Base-by-base conservation (phyloP, 2,329 filamentous ascomycete genomes). In the Fusarium sp. region DNA sequence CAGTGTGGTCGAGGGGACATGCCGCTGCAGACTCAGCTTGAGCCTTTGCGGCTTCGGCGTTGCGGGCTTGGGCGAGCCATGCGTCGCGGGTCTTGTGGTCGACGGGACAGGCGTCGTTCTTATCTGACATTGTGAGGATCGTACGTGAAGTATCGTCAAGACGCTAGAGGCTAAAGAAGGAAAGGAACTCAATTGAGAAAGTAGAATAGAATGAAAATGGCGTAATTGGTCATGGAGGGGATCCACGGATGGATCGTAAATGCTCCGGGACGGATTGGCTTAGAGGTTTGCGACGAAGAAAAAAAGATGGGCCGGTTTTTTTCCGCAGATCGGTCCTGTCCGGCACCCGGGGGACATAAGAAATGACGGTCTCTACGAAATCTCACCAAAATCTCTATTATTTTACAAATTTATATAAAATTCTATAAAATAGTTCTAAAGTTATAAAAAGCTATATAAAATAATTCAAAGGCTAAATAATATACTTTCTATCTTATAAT, bases 51-150 rank as follows among this genome's bases (percentile, higher is more conserved):
- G 78, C 70, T 73, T 80, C 80, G 78, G 85, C 81, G 75, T 87
- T 79, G 65, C 81, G 82, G 39, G 90, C 88, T 75, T 93, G 88
- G 57, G 86, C 83, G 36, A 98, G 86, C 95, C 95, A 99, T 73
- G 91, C 88, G 73, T 94, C 91, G 73, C 96, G 91, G 51, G 93
- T 91, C 74, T 93, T 92, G 81, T 94, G 91, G 80, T 98, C 94
- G 74, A 98, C 93, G 7, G 96, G 96, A 75, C 96, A 98, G 58
- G 83, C 84, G 67, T 72, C 62, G 43, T 62, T 64, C 53, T 73
- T 69, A 56, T 73, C 74, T 38, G 73, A 65, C 77, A 78, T 79
- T 40, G 30, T 42, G 62, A 23, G 39, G 20, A 28, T 46, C 3
- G 48, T 43, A 23, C 6, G 24, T 8, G 26, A 10, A 7, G 21